phyloP scores from a whole-genome alignment of 306 rosid genomes.

The Dryas drummondii region DNA sequence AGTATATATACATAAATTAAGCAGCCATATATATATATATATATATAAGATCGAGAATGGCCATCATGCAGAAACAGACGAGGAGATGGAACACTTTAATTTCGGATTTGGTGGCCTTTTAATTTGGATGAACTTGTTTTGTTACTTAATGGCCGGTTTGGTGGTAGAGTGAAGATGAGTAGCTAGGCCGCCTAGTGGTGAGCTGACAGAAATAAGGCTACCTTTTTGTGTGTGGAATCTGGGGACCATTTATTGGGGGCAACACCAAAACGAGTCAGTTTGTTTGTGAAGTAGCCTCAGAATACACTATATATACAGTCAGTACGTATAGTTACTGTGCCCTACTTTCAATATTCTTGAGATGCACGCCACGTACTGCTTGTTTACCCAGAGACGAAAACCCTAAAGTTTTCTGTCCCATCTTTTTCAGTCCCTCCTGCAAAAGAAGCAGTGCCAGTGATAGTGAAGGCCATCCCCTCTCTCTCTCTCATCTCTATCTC shows the following conservation, averaged over 20 bases:
- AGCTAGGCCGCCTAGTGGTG: constrained; percentile 15
- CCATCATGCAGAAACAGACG: too few species aligned
- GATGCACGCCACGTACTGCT: constrained; percentile 30
- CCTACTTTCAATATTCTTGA: constrained; percentile 24
- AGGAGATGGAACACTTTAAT: too few species aligned
- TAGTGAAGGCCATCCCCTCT: background rate
- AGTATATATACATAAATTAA: too few species aligned
- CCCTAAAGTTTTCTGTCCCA: constrained; percentile 17
- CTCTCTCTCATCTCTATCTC: background rate
- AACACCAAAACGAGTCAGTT: constrained; percentile 10
- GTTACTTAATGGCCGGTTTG: too few species aligned
- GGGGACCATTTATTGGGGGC: constrained; percentile 54
- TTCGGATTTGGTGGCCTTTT: too few species aligned
- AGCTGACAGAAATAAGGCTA: constrained; percentile 16
- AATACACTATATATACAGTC: background rate
- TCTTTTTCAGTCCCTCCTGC: constrained; percentile 19
- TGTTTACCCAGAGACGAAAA: constrained; percentile 24
- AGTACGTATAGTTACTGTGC: constrained; percentile 15
- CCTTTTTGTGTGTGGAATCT: constrained; percentile 30
- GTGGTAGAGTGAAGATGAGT: constrained; percentile 34
- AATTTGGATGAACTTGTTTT: too few species aligned
- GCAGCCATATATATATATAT: too few species aligned
- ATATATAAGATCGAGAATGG: too few species aligned
- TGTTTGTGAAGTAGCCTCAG: background rate
- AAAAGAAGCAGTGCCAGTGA: background rate